phyloP scores from a whole-genome alignment of 345 rosid species.

The Pseudoturritis turrita region DNA sequence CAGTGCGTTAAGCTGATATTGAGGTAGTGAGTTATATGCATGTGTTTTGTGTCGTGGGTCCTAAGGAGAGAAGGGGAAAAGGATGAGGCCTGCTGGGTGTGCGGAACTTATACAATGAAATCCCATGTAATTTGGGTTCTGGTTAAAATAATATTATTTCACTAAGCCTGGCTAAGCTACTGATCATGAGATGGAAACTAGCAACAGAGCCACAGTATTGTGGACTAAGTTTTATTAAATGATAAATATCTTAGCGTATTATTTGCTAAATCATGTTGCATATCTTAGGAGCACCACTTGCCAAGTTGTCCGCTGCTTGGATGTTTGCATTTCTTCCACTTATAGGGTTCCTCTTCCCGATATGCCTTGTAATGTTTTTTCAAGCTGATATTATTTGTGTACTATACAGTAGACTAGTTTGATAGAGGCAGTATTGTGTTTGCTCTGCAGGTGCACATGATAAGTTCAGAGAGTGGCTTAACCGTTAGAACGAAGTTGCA shows the following conservation, averaged over 20 bases:
- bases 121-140: neutral
- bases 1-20: constrained; percentile 5
- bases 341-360: constrained; percentile 7
- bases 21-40: constrained; percentile 11
- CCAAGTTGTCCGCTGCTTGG: constrained; percentile 5
- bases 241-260: constrained; percentile 2
- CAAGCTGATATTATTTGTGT: neutral
- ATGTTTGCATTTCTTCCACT: constrained; percentile 5
- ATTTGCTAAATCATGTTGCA: constrained; percentile 7
- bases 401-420: constrained; percentile 4
- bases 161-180: constrained; percentile 2
- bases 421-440: constrained; percentile 16
- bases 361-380: neutral
- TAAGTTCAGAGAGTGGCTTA: constrained; percentile 64
- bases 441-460: constrained; percentile 63
- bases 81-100: constrained; percentile 1
- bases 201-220: neutral
- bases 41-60: neutral
- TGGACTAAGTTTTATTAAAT: neutral
- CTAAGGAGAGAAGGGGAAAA: constrained; percentile 1
- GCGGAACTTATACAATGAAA: constrained; percentile 5
- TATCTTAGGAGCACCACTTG: neutral
- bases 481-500: constrained; percentile 81
- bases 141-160: constrained; percentile 13
- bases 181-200: constrained; percentile 7